phyloP scores from a whole-genome alignment of 306 rosid species.

The Prosopis cineraria region DNA sequence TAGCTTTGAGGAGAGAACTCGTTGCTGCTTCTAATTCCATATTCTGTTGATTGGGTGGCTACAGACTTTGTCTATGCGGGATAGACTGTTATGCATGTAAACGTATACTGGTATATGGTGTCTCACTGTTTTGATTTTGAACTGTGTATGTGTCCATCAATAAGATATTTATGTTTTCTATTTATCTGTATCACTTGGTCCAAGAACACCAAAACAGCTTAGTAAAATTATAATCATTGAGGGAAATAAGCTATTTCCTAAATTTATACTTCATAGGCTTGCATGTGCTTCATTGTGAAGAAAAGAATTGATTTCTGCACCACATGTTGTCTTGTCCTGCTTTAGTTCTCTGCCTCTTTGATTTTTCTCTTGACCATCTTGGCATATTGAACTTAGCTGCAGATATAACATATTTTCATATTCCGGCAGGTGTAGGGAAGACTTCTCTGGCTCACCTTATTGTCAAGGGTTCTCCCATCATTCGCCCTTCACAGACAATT shows the following conservation, averaged over 20 bases:
- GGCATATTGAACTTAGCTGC: conserved; percentile 9
- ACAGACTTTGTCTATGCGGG: background rate
- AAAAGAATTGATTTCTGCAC: conserved; percentile 5
- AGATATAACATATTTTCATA: conserved; percentile 23
- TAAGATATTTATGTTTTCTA: conserved; percentile 1
- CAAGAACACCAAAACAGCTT: conserved; percentile 25
- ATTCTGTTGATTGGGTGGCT: conserved; percentile 19
- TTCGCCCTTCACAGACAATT: conserved; percentile 80
- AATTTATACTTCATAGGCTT: conserved; percentile 24
- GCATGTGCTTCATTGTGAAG: conserved; percentile 19
- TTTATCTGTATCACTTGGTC: background rate
- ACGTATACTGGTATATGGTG: conserved; percentile 1
- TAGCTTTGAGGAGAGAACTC: conserved; percentile 25
- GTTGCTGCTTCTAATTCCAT: conserved; percentile 5
- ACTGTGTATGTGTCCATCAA: background rate
- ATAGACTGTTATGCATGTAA: conserved; percentile 5
- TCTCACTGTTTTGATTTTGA: background rate
- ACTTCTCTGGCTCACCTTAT: conserved; percentile 87
- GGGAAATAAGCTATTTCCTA: conserved; percentile 9
- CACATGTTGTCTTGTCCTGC: conserved; percentile 17
- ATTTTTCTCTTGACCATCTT: conserved; percentile 4
- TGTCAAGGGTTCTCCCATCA: conserved; percentile 74
- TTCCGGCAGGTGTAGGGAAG: conserved; percentile 88
- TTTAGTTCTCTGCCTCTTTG: background rate
- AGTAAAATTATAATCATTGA: background rate